Conservation (phyloP, 1,139 yeast genomes). For the Yamadazyma diddensiae region DNA sequence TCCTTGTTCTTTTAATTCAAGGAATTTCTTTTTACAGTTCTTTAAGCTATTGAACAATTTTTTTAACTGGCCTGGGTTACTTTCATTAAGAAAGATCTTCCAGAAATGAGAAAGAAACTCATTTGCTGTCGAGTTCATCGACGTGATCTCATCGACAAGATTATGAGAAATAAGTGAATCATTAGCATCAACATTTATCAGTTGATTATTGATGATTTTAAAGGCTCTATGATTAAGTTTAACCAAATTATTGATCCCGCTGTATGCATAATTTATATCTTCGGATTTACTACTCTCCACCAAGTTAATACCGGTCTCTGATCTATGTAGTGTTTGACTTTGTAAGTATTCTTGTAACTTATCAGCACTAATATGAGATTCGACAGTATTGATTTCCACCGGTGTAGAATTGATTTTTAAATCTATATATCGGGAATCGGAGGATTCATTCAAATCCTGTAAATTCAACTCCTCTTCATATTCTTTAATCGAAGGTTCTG, state of each 20-base stretch:
- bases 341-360: conserved; percentile 27
- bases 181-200: conserved; percentile 7
- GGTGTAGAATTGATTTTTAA: conserved; percentile 33
- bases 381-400: conserved; percentile 3
- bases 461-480: conserved; percentile 23
- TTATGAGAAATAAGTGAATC: conserved; percentile 22
- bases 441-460: conserved; percentile 30
- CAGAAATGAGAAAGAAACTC: conserved; percentile 48
- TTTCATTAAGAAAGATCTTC: conserved; percentile 36
- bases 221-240: conserved; percentile 49
- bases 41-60: conserved; percentile 36
- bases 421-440: conserved; percentile 62
- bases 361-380: conserved; percentile 14
- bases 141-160: conserved; percentile 33
- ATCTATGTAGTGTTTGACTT: conserved; percentile 17
- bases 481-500: conserved; percentile 6
- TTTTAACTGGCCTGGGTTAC: conserved; percentile 38
- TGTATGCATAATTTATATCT: conserved; percentile 45
- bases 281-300: conserved; percentile 13
- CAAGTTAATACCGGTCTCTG: conserved; percentile 31
- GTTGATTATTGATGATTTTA: conserved; percentile 14
- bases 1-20: conserved; percentile 19
- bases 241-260: conserved; percentile 49
- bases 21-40: conserved; percentile 26
- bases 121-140: conserved; percentile 38